Percentiles rank a stretch among this genome's conserved stretches.
These are phyloP conservation scores for Gracilaria domingensis DNA, from an alignment of 23 red algal genomes.

Conservation along the genomic window DNA sequence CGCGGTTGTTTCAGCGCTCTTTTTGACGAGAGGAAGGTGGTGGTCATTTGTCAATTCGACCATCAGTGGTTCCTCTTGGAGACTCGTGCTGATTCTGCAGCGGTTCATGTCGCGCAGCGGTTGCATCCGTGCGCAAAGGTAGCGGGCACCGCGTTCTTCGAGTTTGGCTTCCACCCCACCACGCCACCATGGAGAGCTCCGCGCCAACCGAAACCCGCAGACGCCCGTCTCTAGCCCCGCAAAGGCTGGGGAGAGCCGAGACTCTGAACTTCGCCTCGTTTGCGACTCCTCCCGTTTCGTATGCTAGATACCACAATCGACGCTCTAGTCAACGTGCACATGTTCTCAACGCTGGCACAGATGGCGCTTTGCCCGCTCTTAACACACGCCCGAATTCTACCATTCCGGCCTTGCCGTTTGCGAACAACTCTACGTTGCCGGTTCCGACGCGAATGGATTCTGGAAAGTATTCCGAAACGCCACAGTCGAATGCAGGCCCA, in stretches of 20 bases:
- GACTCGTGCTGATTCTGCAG: not conserved
- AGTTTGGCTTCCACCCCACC: not conserved
- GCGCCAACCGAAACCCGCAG: not conserved
- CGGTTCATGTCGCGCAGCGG: not conserved
- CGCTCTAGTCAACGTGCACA: not conserved
- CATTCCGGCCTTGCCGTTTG: not conserved
- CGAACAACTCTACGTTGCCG: not conserved
- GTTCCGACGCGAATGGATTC: not conserved
- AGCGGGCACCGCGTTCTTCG: not conserved
- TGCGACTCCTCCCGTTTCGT: not conserved
- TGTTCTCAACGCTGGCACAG: not conserved
- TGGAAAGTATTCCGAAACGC: not conserved
- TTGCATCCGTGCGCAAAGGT: not conserved
- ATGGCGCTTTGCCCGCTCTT: not conserved
- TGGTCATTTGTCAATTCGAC: no score
- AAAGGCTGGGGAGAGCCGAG: not conserved
- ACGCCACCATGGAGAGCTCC: not conserved
- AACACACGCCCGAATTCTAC: not conserved
- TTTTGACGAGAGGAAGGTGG: not conserved
- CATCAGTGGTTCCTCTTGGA: not conserved
- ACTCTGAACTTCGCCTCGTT: conserved; percentile 9
- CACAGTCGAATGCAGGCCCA: not conserved
- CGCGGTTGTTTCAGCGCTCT: not conserved
- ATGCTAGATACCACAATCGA: not conserved
- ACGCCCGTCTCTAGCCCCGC: not conserved